Conservation (phyloP, 257 asterid species). For the Schizonepeta tenuifolia region DNA sequence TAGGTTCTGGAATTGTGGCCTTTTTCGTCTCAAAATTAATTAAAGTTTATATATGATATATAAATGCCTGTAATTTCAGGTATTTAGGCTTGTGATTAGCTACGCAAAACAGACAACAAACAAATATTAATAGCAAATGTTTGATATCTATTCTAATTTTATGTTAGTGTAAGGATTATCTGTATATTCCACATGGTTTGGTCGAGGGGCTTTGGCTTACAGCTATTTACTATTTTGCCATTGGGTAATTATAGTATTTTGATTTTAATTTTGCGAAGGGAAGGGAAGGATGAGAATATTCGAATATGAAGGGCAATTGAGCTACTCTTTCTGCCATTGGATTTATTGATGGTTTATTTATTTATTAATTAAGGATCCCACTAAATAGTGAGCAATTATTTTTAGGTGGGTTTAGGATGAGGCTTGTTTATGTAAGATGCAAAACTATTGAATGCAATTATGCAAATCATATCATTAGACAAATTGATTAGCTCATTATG, state of each 20-base stretch:
- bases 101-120: background rate
- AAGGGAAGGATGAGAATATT: background rate
- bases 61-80: conserved; percentile 17
- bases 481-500: too few relatives aligned
- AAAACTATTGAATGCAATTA: too few relatives aligned
- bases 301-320: background rate
- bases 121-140: background rate
- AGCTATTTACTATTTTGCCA: conserved; percentile 24
- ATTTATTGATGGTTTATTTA: too few relatives aligned
- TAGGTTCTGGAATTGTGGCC: conserved; percentile 28
- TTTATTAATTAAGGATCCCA: background rate
- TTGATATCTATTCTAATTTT: background rate
- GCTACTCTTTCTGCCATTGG: background rate
- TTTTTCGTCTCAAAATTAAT: conserved; percentile 12
- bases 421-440: too few relatives aligned
- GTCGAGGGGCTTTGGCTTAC: background rate
- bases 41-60: background rate
- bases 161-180: background rate
- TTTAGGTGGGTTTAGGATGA: background rate
- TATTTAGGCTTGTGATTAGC: conserved; percentile 17
- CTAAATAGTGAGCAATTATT: background rate
- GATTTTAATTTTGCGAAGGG: too few relatives aligned
- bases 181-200: conserved; percentile 1
- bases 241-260: too few relatives aligned
- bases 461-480: too few relatives aligned